A percentile compares a stretch with the other conserved stretches of the same genome.
These are phyloP conservation scores for Warburgia ugandensis DNA, from an alignment of 164 flowering plant genomes.

Conservation along the genomic window DNA sequence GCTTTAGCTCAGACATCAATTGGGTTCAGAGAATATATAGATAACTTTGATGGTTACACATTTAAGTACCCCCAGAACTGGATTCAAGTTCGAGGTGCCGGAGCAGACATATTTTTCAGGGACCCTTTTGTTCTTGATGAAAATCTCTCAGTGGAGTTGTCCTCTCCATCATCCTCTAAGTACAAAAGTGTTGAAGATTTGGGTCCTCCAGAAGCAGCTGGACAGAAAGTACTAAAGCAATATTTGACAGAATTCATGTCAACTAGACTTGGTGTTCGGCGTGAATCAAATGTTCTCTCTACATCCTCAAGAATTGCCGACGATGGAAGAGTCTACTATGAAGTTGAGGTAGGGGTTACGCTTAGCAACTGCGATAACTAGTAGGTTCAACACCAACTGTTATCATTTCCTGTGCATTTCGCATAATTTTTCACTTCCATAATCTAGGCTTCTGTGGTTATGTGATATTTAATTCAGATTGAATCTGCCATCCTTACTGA, in stretches of 20 bases:
- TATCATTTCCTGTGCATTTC: too few relatives aligned
- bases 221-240: constrained; percentile 72
- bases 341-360: constrained; percentile 68
- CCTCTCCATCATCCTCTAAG: constrained; percentile 90
- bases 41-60: constrained; percentile 87
- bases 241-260: constrained; percentile 98
- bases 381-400: too few relatives aligned
- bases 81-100: constrained; percentile 91
- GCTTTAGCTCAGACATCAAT: constrained; percentile 44
- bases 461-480: too few relatives aligned
- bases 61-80: constrained; percentile 82
- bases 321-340: constrained; percentile 84
- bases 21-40: constrained; percentile 71
- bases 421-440: too few relatives aligned
- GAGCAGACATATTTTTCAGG: constrained; percentile 84
- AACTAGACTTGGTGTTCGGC: constrained; percentile 88
- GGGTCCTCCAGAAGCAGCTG: constrained; percentile 86
- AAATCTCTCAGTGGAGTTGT: constrained; percentile 74
- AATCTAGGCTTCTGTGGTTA: too few relatives aligned
- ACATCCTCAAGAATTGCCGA: constrained; percentile 81
- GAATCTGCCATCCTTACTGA: too few relatives aligned
- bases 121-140: constrained; percentile 94
- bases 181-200: constrained; percentile 86
- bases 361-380: too few relatives aligned
- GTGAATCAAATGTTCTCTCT: constrained; percentile 69